phyloP scores from a whole-genome alignment of 169 alveolate genomes.

The Eimeria zaria region DNA sequence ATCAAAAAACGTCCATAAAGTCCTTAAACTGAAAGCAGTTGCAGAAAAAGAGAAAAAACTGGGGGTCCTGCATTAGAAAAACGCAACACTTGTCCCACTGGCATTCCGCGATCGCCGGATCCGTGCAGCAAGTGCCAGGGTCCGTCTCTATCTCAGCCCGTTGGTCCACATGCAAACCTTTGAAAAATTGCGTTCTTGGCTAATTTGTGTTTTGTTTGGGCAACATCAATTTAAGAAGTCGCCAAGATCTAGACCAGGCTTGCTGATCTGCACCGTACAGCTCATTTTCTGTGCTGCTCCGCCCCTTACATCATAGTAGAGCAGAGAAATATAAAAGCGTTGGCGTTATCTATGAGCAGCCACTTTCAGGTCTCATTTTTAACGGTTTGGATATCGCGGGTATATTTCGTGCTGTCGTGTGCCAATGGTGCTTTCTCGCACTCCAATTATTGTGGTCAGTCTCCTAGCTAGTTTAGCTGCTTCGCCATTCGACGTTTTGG shows the following conservation, averaged over 20 bases:
- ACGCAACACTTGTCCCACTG: not conserved
- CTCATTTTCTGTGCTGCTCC: not conserved
- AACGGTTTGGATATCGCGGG: not conserved
- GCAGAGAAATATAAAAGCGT: not conserved
- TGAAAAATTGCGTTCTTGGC: not conserved
- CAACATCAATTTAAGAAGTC: not conserved
- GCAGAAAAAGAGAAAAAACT: not conserved
- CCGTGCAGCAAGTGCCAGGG: not conserved
- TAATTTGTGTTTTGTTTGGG: not conserved
- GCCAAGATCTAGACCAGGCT: not conserved
- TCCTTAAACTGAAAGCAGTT: not conserved
- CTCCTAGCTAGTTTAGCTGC: not conserved
- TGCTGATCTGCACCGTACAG: not conserved
- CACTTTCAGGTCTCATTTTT: not conserved
- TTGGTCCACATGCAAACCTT: not conserved
- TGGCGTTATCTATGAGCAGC: not conserved
- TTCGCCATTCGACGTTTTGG: not conserved
- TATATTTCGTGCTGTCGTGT: not conserved
- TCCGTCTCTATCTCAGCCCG: not conserved
- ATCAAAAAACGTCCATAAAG: not conserved
- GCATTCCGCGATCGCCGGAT: not conserved
- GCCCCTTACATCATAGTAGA: not conserved
- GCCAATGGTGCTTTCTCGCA: not conserved
- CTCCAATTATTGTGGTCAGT: not conserved
- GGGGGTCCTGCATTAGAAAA: not conserved